Conservation (phyloP, 768 basidiomycete genomes). For the Leccinum ochraceum region DNA sequence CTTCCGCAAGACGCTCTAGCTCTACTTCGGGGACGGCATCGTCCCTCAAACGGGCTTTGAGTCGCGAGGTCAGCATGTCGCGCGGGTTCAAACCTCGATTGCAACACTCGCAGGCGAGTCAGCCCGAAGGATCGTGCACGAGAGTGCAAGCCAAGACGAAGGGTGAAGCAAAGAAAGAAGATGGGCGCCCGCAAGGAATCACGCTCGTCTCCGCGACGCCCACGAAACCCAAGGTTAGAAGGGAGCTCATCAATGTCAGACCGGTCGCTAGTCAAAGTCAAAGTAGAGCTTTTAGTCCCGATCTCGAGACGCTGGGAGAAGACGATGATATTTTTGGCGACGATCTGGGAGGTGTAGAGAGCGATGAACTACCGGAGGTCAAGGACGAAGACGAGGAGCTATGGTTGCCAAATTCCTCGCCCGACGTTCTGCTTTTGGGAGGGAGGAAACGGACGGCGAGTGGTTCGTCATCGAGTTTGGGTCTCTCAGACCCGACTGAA, state of each 20-base stretch:
- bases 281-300: slow-evolving; percentile 7
- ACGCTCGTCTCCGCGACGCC: slow-evolving; percentile 60
- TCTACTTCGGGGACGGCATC: slow-evolving; percentile 33
- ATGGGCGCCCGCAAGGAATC: slow-evolving; percentile 15
- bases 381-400: slow-evolving; percentile 40
- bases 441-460: slow-evolving; percentile 24
- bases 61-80: slow-evolving; percentile 77
- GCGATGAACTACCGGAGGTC: slow-evolving; percentile 7
- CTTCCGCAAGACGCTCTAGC: slow-evolving; percentile 39
- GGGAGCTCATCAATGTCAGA: slow-evolving; percentile 7
- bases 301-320: slow-evolving; percentile 1
- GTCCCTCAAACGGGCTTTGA: slow-evolving; percentile 55
- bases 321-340: neutral
- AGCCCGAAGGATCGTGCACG: slow-evolving; percentile 15
- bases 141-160: slow-evolving; percentile 17
- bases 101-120: slow-evolving; percentile 15
- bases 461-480: slow-evolving; percentile 28
- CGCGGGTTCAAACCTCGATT: slow-evolving; percentile 58
- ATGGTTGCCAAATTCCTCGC: slow-evolving; percentile 43
- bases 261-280: slow-evolving; percentile 12
- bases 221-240: slow-evolving; percentile 36
- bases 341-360: slow-evolving; percentile 1
- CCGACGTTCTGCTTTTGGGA: slow-evolving; percentile 40
- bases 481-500: slow-evolving; percentile 19
- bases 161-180: slow-evolving; percentile 10